Conservation (phyloP, 192 early-diverging fungal genomes). For the Kappamyces sp. region DNA sequence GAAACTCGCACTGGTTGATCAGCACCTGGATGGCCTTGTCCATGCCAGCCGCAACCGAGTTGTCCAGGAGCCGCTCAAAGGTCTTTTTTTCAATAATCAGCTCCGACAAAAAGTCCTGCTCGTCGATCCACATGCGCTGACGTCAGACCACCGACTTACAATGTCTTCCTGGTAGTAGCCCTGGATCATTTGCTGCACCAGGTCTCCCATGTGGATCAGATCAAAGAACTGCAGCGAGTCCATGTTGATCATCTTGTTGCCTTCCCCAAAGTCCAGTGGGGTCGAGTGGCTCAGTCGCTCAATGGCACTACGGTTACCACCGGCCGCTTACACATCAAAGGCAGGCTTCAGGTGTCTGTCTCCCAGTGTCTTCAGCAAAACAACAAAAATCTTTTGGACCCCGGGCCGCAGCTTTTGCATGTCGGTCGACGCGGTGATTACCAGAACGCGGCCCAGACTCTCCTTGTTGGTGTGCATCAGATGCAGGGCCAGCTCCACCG, state of each 20-base stretch:
- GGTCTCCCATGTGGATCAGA: conserved; percentile 87
- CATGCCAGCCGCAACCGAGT: conserved; percentile 85
- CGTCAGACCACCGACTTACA: conserved; percentile 37
- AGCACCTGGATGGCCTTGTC: conserved; percentile 86
- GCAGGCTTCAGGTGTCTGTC: conserved; percentile 68
- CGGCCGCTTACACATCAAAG: conserved; percentile 43
- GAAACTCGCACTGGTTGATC: conserved; percentile 76
- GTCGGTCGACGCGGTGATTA: conserved; percentile 39
- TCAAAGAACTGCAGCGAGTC: conserved; percentile 84
- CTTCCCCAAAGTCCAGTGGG: conserved; percentile 31
- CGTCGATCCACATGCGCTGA: conserved; percentile 68
- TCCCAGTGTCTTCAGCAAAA: conserved; percentile 66
- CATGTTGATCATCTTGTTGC: conserved; percentile 42
- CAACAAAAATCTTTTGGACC: conserved; percentile 73
- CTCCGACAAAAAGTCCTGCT: conserved; percentile 84
- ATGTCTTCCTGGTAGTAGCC: conserved; percentile 89
- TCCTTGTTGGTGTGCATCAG: conserved; percentile 89
- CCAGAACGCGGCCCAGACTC: conserved; percentile 39
- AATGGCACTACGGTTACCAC: conserved; percentile 34
- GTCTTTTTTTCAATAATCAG: conserved; percentile 88
- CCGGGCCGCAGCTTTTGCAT: conserved; percentile 44
- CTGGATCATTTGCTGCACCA: conserved; percentile 91
- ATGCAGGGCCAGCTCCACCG: conserved; percentile 76
- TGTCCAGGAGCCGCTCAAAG: conserved; percentile 82
- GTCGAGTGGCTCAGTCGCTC: conserved; percentile 29